Base-by-base conservation (phyloP, 768 basidiomycete genomes). In the Xerocomellus amylosporus region DNA sequence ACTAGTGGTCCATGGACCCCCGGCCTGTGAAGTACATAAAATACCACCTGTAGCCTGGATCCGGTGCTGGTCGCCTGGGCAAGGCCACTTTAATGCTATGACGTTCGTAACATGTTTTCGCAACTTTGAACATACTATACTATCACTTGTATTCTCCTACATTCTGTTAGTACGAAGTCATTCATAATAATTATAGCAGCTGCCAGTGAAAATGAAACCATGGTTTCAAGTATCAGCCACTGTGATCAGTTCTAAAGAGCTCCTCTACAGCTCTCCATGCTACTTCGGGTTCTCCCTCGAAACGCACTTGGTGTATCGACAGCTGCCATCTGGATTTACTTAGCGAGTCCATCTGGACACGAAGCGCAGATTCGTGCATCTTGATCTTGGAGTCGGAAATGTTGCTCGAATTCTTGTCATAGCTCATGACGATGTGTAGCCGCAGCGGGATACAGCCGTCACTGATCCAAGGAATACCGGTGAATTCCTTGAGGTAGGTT, bases 251-350 rank as follows among this genome's bases (percentile, higher is more conserved):
- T 45, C 19, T 26, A 22, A 62, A 49, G 3, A 62, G 48, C 14
- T 56, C 41, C 24, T 55, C 61, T 24, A 63, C 45, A 17, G 48
- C 51, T 12, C 2, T 36, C 62, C 55, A 58, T 3, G 62, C 63
- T 14, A 50, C 53, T 10, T 58, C 42, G 1, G 59, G 50, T 2
- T 58, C 50, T 10, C 62, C 63, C 15, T 42, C 24, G 37, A 62
- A 63, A 48, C 9, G 2, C 2, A 6, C 28, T 2, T 41, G 13
- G 30, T 63, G 50, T 2, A 65, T 42, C 12, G 58, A 52, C 2
- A 20, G 5, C 20, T 19, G 10, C 58, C 53, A 49, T 22, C 5
- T 20, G 2, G 19, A 19, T 4, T 12, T 26, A 5, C 15, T 26
- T 26, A 54, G 28, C 3, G 2, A 22, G 1, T 14, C 4, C 22